Evolutionary conservation across 2,329 filamentous ascomycete species (phyloP), one percentile per base, ranked within the genome.

Genomic region (Mariannaea sp.): DNA sequence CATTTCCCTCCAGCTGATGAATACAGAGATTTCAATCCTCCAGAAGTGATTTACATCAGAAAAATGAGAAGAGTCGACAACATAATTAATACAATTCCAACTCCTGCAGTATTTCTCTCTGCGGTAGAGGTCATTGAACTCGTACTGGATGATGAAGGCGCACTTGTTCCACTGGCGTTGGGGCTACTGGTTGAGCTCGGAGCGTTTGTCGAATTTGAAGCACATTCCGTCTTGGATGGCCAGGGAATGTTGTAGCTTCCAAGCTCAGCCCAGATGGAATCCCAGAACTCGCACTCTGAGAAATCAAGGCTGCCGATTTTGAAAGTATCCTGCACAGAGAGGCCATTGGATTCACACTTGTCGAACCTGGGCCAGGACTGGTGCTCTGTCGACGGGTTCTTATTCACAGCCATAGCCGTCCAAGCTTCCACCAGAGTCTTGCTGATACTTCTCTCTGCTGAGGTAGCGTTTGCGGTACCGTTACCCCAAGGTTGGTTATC

Each of bases 281-380:
- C 61, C 60, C 57, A 63, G 22, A 64, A 56, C 29, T 55, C 24
- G 20, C 59, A 64, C 47, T 61, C 59, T 3, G 39, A 47, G 44
- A 55, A 60, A 26, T 57, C 57, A 1, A 58, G 20, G 10, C 26
- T 19, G 3, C 22, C 14, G 2, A 32, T 22, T 6, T 24, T 22
- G 7, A 40, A 41, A 5, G 10, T 32, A 8, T 49, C 44, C 17
- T 48, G 17, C 1, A 56, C 16, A 5, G 24, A 24, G 9, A 56
- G 26, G 3, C 53, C 49, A 7, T 16, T 10, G 9, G 12, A 17
- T 1, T 33, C 4, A 16, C 38, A 49, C 1, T 36, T 19, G 9
- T 50, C 40, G 26, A 58, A 59, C 20, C 24, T 9, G 1, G 55
- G 50, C 59, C 60, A 60, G 5, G n/a, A 10, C 14, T 55, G 33